Evolutionary conservation across 2,329 filamentous ascomycete species (phyloP).

Genomic region (Pseudogymnoascus sp.): DNA sequence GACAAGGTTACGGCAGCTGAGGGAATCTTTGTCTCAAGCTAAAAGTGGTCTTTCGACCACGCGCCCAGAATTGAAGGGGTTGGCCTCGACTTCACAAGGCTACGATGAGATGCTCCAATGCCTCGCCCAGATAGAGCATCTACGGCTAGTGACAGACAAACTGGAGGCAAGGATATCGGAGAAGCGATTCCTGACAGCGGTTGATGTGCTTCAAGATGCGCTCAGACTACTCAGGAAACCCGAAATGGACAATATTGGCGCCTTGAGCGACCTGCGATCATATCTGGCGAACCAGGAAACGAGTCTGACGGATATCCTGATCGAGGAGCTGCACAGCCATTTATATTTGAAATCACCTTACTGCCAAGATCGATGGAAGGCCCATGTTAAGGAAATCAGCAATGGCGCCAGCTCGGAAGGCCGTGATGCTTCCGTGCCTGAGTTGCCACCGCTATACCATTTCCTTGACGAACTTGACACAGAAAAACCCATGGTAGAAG

Average conservation of each 20-base stretch:
- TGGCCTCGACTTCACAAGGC: constrained; percentile 77
- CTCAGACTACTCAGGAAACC: constrained; percentile 75
- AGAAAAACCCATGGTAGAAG: constrained; percentile 61
- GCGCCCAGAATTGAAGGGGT: constrained; percentile 82
- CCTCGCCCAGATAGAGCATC: constrained; percentile 74
- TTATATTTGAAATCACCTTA: constrained; percentile 97
- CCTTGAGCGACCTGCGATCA: constrained; percentile 72
- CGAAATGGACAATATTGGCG: constrained; percentile 85
- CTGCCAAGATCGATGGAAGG: constrained; percentile 92
- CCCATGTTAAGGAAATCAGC: constrained; percentile 60
- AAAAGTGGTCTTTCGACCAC: constrained; percentile 75
- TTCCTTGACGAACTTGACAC: constrained; percentile 54
- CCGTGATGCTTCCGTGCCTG: constrained; percentile 37
- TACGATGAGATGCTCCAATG: constrained; percentile 86
- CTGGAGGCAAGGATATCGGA: constrained; percentile 92
- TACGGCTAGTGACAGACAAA: constrained; percentile 83
- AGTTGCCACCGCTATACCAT: constrained; percentile 43
- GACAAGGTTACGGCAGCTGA: constrained; percentile 70
- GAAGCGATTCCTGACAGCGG: constrained; percentile 86
- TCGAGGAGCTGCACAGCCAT: constrained; percentile 97
- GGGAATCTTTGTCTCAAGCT: constrained; percentile 71
- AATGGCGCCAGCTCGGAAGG: constrained; percentile 28
- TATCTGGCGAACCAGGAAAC: constrained; percentile 93
- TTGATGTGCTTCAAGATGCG: constrained; percentile 84
- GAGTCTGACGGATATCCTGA: constrained; percentile 81